Evolutionary conservation across 2,329 filamentous ascomycete species (phyloP).

Genomic region (Xylariaceae sp.): DNA sequence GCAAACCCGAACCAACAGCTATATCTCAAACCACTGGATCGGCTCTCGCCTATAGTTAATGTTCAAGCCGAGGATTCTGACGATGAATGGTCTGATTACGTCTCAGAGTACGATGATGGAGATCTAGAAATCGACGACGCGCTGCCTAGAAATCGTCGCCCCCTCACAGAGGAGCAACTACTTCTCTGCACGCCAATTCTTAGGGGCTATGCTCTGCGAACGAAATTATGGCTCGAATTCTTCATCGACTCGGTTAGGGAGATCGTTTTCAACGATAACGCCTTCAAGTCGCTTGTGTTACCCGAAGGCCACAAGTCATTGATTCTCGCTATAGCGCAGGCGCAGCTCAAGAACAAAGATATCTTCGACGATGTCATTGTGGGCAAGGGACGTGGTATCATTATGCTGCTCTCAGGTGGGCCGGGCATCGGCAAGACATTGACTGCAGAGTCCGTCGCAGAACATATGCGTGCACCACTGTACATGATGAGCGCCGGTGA

Average conservation of each 20-base stretch:
- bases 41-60: neutral
- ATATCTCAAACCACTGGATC: slow-evolving; percentile 7
- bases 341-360: slow-evolving; percentile 39
- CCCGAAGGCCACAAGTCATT: slow-evolving; percentile 33
- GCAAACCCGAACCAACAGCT: neutral
- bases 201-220: slow-evolving; percentile 44
- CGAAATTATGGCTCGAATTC: slow-evolving; percentile 43
- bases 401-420: slow-evolving; percentile 45
- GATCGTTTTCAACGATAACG: slow-evolving; percentile 44
- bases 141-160: slow-evolving; percentile 33
- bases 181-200: slow-evolving; percentile 45
- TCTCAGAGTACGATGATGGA: slow-evolving; percentile 5
- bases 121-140: slow-evolving; percentile 18
- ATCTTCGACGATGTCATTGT: slow-evolving; percentile 44
- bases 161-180: slow-evolving; percentile 44
- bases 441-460: slow-evolving; percentile 48
- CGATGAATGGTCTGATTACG: neutral
- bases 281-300: slow-evolving; percentile 38
- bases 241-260: slow-evolving; percentile 37
- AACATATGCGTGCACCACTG: slow-evolving; percentile 45
- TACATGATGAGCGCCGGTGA: slow-evolving; percentile 48
- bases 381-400: slow-evolving; percentile 45
- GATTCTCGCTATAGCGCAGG: slow-evolving; percentile 44
- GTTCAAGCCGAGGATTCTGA: neutral
- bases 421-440: slow-evolving; percentile 49